phyloP scores from a whole-genome alignment of 2,329 filamentous ascomycete genomes.

The Dothideomycetes sp. region DNA sequence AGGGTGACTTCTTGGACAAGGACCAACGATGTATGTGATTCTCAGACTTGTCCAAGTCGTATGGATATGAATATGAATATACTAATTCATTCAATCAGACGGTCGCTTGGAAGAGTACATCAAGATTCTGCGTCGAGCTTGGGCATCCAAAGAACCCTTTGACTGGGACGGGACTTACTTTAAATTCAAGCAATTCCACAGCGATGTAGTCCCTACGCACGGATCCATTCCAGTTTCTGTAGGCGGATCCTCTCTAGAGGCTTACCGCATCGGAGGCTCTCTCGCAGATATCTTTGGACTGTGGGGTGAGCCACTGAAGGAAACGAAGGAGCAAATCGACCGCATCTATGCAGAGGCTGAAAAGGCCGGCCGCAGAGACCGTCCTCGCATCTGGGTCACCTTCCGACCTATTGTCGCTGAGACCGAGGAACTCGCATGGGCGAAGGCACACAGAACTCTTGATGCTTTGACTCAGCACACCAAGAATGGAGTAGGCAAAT shows the following conservation, averaged over 20 bases:
- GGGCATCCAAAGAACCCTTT: conserved; percentile 46
- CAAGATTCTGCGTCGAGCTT: conserved; percentile 47
- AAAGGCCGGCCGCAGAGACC: conserved; percentile 44
- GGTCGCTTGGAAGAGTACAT: conserved; percentile 51
- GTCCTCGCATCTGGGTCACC: conserved; percentile 52
- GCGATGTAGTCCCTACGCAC: conserved; percentile 42
- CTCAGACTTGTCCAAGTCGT: no score
- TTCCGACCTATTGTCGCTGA: conserved; percentile 52
- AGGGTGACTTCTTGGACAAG: conserved; percentile 50
- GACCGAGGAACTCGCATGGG: conserved; percentile 52
- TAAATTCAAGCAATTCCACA: conserved; percentile 48
- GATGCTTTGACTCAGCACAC: conserved; percentile 38
- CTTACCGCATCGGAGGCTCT: conserved; percentile 48
- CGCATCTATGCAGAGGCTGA: conserved; percentile 47
- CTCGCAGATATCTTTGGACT: conserved; percentile 53
- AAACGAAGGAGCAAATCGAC: conserved; percentile 53
- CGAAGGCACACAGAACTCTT: conserved; percentile 46
- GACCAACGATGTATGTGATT: conserved; percentile 35
- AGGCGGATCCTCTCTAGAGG: conserved; percentile 47
- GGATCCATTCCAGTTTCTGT: conserved; percentile 47
- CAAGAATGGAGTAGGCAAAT: conserved; percentile 14
- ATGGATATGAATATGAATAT: neutral
- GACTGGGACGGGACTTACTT: conserved; percentile 53
- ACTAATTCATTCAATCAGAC: conserved; percentile 19
- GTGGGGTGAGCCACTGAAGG: conserved; percentile 53